Conservation (phyloP, 805 yeast genomes). For the Yarrowia sp. region DNA sequence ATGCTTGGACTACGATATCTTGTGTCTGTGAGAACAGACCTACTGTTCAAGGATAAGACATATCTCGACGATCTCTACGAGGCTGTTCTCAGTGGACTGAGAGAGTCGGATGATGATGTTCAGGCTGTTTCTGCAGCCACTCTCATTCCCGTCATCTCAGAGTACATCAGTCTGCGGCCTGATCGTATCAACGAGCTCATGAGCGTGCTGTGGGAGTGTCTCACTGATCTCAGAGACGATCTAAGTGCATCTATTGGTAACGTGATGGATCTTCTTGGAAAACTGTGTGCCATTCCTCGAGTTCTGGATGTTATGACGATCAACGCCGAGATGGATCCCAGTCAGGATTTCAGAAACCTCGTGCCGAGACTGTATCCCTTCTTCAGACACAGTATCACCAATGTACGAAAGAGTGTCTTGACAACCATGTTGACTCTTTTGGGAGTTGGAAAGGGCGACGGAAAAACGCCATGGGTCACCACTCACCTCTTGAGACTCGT, state of each 20-base stretch:
- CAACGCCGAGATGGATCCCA: constrained; percentile 50
- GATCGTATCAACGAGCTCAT: constrained; percentile 46
- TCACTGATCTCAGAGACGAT: constrained; percentile 83
- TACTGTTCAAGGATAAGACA: constrained; percentile 54
- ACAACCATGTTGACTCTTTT: constrained; percentile 76
- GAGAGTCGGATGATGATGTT: constrained; percentile 84
- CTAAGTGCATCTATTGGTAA: constrained; percentile 92
- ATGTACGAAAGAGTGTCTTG: constrained; percentile 84
- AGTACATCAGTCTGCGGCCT: constrained; percentile 66
- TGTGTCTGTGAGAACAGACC: constrained; percentile 81
- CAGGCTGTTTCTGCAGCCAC: constrained; percentile 97
- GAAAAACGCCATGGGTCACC: constrained; percentile 66
- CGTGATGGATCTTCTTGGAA: constrained; percentile 89
- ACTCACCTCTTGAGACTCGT: constrained; percentile 68
- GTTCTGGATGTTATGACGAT: constrained; percentile 70
- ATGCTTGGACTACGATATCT: constrained; percentile 88
- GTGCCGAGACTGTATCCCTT: constrained; percentile 94
- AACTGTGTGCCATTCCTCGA: constrained; percentile 74
- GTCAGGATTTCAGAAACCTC: constrained; percentile 61
- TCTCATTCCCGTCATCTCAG: constrained; percentile 81
- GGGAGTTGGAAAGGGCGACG: constrained; percentile 41
- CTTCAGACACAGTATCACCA: constrained; percentile 86
- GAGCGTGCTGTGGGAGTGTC: constrained; percentile 84
- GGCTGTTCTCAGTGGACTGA: constrained; percentile 84
- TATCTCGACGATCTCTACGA: constrained; percentile 67